Evolutionary conservation across 1,284 basidiomycete genomes (phyloP).

Genomic region (Puccinia coronata): DNA sequence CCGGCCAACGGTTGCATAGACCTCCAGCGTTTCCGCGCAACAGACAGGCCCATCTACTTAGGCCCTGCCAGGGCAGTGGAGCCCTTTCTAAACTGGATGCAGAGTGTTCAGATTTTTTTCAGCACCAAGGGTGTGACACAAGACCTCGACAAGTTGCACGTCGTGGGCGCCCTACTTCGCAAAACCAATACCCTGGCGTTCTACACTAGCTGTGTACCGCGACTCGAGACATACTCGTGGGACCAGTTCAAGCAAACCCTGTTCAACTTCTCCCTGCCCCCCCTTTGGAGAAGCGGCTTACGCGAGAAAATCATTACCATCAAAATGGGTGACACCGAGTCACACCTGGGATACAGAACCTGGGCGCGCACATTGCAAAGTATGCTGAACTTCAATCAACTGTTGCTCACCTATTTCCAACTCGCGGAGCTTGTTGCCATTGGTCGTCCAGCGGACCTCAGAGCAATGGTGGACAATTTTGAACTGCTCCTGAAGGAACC

Average conservation of each 20-base stretch:
- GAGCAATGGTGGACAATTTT: background rate
- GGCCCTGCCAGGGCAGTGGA: background rate
- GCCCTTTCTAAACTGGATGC: background rate
- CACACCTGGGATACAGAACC: background rate
- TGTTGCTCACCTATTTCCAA: background rate
- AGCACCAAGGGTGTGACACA: background rate
- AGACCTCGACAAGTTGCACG: background rate
- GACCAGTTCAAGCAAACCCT: background rate
- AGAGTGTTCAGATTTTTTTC: background rate
- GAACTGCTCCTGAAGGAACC: background rate
- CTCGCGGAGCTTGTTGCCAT: background rate
- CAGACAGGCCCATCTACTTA: background rate
- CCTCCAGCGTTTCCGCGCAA: background rate
- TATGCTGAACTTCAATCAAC: background rate
- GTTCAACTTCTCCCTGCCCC: background rate
- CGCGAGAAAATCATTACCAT: background rate
- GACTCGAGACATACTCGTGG: background rate
- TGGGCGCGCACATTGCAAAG: background rate
- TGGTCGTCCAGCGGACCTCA: background rate
- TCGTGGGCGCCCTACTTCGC: background rate
- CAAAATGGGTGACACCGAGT: background rate
- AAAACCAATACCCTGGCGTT: conserved; percentile 4
- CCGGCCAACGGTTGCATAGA: background rate
- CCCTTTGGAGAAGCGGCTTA: background rate
- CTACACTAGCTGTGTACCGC: background rate